Percentiles rank a stretch among this genome's conserved stretches.
Evolutionary conservation across 2,329 filamentous ascomycete genomes (phyloP).

Genomic region (Aspergillus nomiae): DNA sequence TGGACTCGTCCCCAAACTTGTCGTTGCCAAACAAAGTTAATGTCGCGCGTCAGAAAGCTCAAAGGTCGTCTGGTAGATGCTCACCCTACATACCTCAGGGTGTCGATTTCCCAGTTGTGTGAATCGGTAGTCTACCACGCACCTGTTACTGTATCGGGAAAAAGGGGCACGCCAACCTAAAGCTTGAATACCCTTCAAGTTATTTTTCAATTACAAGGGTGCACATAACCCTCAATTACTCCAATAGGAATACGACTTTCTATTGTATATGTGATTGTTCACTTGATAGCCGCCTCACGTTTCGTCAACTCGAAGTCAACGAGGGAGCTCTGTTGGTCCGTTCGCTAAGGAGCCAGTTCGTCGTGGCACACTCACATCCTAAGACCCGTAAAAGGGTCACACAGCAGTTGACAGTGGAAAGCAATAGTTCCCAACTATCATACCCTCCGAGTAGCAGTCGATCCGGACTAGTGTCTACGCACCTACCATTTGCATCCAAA

Average conservation of each 20-base stretch:
- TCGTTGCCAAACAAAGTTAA: background rate
- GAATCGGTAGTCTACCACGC: background rate
- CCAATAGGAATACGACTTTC: slow-evolving; percentile 14
- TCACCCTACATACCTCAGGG: slow-evolving; percentile 4
- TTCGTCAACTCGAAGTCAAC: slow-evolving; percentile 2
- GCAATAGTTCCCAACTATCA: slow-evolving; percentile 4
- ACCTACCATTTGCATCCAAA: too few species aligned
- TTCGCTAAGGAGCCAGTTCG: slow-evolving; percentile 13
- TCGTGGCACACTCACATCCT: slow-evolving; percentile 18
- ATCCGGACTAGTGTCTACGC: background rate
- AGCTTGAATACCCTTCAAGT: slow-evolving; percentile 6
- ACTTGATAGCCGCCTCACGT: slow-evolving; percentile 19
- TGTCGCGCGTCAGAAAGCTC: background rate
- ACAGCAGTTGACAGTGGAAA: slow-evolving; percentile 13
- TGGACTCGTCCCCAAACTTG: background rate
- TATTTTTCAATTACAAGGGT: background rate
- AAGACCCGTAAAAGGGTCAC: slow-evolving; percentile 18
- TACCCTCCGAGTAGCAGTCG: background rate
- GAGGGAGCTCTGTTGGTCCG: slow-evolving; percentile 11
- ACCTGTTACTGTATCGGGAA: background rate
- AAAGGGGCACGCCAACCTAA: slow-evolving; percentile 3
- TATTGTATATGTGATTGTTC: slow-evolving; percentile 6
- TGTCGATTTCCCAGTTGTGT: background rate
- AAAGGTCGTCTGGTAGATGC: background rate
- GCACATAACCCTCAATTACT: background rate